Evolutionary conservation across 768 basidiomycete genomes (phyloP), one percentile per base, ranked within the genome.

Genomic region (Kwoniella dendrophila): DNA sequence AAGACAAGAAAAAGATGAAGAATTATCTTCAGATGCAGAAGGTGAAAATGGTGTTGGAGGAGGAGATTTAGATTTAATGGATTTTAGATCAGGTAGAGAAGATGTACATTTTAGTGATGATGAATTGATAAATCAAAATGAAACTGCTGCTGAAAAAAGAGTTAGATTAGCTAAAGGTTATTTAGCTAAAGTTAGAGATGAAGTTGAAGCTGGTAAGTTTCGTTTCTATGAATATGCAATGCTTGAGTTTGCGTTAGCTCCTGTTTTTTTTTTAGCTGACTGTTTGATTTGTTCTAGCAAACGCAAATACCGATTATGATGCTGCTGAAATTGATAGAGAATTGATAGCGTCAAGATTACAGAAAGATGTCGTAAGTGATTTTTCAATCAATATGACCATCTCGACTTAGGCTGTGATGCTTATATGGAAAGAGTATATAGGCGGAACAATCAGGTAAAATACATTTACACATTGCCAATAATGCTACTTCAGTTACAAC

Each of bases 291-390:
- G n/a, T 22, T n/a, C 1, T 47, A 60, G 59, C 59, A 40, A 54
- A 63, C 86, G 91, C 87, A 61, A 93, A 93, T 26, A 90, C 89
- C 33, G 92, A 92, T 64, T 93, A 87, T 66, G 95, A 99, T 76
- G 96, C 96, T 4, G 93, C 90, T 1, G 94, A 97, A 69, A 87
- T 98, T 27, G 96, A 99, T 82, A 85, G 86, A 70, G 95, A 97
- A 67, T 83, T 97, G 64, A 90, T 99, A 64, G 90, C 90, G 44
- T 84, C 92, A 20, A 83, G 96, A 57, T 82, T 99, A 65, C 91
- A 92, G 76, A 87, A 92, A 76, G 95, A 97, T 81, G 92, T 95
- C 4, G 83, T 83, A 40, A 56, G 82, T 82, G 14, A 34, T 12
- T 12, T 20, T 48, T 44, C 8, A n/a, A n/a, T n/a, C n/a, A n/a